phyloP scores from a whole-genome alignment of 129 eudicot genomes.

The Lactuca sativa region DNA sequence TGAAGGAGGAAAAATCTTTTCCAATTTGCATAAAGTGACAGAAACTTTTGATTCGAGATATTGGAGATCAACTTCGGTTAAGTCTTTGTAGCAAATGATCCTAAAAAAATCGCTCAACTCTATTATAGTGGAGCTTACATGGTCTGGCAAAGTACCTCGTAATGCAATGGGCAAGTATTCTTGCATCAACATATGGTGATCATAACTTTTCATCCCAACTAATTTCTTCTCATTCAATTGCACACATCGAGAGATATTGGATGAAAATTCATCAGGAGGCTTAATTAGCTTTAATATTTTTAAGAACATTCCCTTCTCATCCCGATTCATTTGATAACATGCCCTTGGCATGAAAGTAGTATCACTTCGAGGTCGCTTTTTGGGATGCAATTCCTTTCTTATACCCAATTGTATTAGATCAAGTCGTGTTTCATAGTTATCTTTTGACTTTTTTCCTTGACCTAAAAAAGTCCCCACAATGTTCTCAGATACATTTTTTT shows the following conservation, averaged over 20 bases:
- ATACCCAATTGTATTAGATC: background rate
- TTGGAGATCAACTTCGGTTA: background rate
- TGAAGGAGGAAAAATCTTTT: background rate
- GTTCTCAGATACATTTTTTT: slow-evolving; percentile 5
- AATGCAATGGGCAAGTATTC: background rate
- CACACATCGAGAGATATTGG: too few relatives aligned
- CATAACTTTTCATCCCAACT: too few relatives aligned
- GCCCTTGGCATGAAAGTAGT: too few relatives aligned
- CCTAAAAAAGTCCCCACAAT: slow-evolving; percentile 7
- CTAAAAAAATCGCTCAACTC: too few relatives aligned
- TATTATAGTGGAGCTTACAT: background rate
- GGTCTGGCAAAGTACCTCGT: background rate
- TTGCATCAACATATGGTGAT: too few relatives aligned
- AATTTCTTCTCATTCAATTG: too few relatives aligned
- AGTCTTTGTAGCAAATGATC: background rate
- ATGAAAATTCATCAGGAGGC: too few relatives aligned
- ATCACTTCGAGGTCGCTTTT: too few relatives aligned
- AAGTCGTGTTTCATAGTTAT: background rate
- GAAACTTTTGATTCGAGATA: background rate
- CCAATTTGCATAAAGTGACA: background rate
- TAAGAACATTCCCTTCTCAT: too few relatives aligned
- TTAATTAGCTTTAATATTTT: too few relatives aligned
- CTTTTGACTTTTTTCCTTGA: slow-evolving; percentile 4
- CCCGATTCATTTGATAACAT: too few relatives aligned
- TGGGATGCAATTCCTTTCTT: too few relatives aligned